Percentiles rank a stretch among this genome's conserved stretches.
Conservation (phyloP, 345 rosid species). For the Geranium rotundifolium region DNA sequence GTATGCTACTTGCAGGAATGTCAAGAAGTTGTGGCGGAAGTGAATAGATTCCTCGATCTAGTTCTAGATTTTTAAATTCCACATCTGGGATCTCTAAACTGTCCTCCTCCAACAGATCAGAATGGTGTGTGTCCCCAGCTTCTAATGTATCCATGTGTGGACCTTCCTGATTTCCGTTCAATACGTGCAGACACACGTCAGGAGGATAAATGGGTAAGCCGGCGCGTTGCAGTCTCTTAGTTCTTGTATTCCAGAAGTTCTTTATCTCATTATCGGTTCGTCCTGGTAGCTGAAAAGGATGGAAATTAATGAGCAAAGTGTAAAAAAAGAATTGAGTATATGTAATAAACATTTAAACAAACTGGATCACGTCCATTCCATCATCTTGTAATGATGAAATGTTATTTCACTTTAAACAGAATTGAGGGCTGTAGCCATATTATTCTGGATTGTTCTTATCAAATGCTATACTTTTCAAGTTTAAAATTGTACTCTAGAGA, state of each 20-base stretch:
- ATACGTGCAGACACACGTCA: slow-evolving; percentile 27
- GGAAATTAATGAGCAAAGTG: not conserved
- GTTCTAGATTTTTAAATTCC: slow-evolving; percentile 29
- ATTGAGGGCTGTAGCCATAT: not conserved
- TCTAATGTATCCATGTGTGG: slow-evolving; percentile 13
- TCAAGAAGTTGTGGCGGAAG: slow-evolving; percentile 21
- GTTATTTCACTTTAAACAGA: not conserved
- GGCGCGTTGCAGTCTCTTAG: slow-evolving; percentile 42
- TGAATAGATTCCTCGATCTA: slow-evolving; percentile 18
- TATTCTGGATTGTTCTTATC: not conserved
- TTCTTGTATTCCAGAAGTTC: slow-evolving; percentile 60
- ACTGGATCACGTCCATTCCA: too few species aligned
- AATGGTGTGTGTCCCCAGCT: slow-evolving; percentile 20
- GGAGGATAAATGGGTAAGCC: slow-evolving; percentile 58
- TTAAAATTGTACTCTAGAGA: not conserved
- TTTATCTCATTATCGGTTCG: slow-evolving; percentile 73
- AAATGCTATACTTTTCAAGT: not conserved
- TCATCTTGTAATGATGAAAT: not conserved
- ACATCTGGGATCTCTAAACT: slow-evolving; percentile 38
- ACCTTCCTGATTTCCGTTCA: slow-evolving; percentile 26
- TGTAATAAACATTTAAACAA: too few species aligned
- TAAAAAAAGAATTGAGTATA: not conserved
- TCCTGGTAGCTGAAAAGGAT: slow-evolving; percentile 41
- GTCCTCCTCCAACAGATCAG: slow-evolving; percentile 24
- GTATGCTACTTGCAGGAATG: slow-evolving; percentile 21